A percentile compares a stretch with the other conserved stretches of the same genome.
Conservation (phyloP, 2,329 filamentous ascomycete genomes). For the Pseudocercospora crystallina region DNA sequence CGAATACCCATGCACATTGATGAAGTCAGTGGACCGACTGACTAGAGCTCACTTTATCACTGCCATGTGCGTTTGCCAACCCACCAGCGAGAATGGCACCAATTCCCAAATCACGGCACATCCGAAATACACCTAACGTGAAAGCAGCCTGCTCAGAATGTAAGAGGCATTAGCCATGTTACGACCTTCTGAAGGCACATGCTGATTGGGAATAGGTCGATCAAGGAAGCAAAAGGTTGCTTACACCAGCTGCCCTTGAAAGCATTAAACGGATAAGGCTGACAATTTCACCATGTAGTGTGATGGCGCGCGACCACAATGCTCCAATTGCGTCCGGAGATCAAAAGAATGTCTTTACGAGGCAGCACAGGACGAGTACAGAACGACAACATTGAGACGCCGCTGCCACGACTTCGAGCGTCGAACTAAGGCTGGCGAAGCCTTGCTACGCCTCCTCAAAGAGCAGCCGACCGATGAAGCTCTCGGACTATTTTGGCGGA, state of each 20-base stretch:
- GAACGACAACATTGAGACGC: slow-evolving; percentile 1
- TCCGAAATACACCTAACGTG: slow-evolving; percentile 3
- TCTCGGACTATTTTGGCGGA: background rate
- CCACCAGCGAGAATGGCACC: background rate
- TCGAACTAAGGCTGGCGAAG: background rate
- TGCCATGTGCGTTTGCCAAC: background rate
- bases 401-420: slow-evolving; percentile 4
- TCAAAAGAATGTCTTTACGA: slow-evolving; percentile 3
- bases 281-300: background rate
- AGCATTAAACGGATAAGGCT: background rate
- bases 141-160: slow-evolving; percentile 12
- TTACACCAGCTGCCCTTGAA: background rate
- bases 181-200: background rate
- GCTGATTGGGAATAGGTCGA: background rate
- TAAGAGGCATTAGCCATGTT: background rate
- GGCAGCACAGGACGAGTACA: slow-evolving; percentile 8
- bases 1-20: background rate
- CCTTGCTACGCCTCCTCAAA: background rate
- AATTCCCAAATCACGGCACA: slow-evolving; percentile 2
- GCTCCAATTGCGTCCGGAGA: slow-evolving; percentile 2
- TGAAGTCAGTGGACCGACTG: background rate
- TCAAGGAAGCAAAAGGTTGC: background rate
- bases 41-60: background rate
- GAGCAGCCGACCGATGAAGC: background rate
- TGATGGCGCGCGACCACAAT: slow-evolving; percentile 3